A percentile compares a stretch with the other conserved stretches of the same genome.
phyloP scores from a whole-genome alignment of 108 stramenopile species.

The Pinguiococcus pyrenoidosus region DNA sequence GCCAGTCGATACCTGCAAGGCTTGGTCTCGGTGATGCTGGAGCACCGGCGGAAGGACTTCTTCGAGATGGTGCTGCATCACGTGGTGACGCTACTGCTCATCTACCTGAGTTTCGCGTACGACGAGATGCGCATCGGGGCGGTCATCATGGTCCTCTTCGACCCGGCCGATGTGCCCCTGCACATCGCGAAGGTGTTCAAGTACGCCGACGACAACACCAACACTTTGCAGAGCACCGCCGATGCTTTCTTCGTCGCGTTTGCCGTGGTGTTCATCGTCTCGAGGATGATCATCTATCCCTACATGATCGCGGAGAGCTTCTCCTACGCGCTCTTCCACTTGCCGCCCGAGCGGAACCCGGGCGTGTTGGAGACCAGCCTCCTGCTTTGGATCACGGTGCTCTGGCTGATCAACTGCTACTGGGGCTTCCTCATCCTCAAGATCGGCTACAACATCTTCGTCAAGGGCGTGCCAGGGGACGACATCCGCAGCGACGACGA shows the following conservation, averaged over 20 bases:
- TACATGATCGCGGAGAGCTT: not conserved
- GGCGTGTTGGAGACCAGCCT: constrained; percentile 1
- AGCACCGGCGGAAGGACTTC: constrained; percentile 31
- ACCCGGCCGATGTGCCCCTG: constrained; percentile 39
- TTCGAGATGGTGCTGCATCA: constrained; percentile 21
- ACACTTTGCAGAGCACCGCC: constrained; percentile 2
- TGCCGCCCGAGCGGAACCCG: not conserved
- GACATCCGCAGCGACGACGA: constrained; percentile 15
- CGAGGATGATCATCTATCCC: constrained; percentile 30
- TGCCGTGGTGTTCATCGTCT: constrained; percentile 31
- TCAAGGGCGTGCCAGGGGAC: constrained; percentile 27
- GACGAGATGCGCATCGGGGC: constrained; percentile 29
- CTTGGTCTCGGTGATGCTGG: constrained; percentile 26
- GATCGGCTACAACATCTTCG: constrained; percentile 12
- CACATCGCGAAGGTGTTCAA: constrained; percentile 35
- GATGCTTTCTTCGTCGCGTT: constrained; percentile 38
- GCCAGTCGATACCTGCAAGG: constrained; percentile 28
- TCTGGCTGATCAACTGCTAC: constrained; percentile 30
- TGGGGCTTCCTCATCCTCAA: constrained; percentile 37
- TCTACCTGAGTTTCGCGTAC: constrained; percentile 14
- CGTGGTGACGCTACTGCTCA: constrained; percentile 26
- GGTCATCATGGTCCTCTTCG: constrained; percentile 43
- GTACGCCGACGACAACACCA: constrained; percentile 22
- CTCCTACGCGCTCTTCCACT: constrained; percentile 4
- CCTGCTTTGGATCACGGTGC: constrained; percentile 11